A percentile compares a stretch with the other conserved stretches of the same genome.
These are phyloP conservation scores for Globisporangium iwayamae DNA, from an alignment of 352 stramenopile species.

Conservation along the genomic window DNA sequence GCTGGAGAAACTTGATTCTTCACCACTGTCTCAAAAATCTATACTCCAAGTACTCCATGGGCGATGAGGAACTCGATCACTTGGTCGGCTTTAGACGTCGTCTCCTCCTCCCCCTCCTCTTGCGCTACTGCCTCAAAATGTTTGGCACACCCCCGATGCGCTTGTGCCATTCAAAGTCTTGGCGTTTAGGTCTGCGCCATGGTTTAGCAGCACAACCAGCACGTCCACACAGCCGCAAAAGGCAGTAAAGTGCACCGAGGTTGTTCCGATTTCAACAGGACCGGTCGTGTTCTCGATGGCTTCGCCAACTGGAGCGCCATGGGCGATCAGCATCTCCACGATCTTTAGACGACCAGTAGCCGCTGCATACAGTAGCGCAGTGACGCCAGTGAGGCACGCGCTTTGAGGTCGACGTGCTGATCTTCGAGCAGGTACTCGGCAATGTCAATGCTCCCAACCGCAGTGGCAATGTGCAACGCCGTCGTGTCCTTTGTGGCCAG, in stretches of 20 bases:
- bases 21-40: no score
- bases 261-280: background rate
- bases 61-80: slow-evolving; percentile 10
- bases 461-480: slow-evolving; percentile 9
- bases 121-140: background rate
- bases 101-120: background rate
- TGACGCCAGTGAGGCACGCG: slow-evolving; percentile 4
- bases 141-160: slow-evolving; percentile 5
- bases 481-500: slow-evolving; percentile 7
- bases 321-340: slow-evolving; percentile 1
- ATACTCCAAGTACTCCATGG: slow-evolving; percentile 1
- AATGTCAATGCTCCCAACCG: background rate
- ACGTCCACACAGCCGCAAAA: slow-evolving; percentile 4
- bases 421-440: background rate
- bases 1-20: no score
- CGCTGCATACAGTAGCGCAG: slow-evolving; percentile 5
- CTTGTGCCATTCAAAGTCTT: slow-evolving; percentile 9
- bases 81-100: background rate
- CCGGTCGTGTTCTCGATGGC: background rate
- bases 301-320: slow-evolving; percentile 1
- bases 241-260: background rate
- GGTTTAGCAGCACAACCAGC: slow-evolving; percentile 4
- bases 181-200: slow-evolving; percentile 9
- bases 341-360: slow-evolving; percentile 1
- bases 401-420: background rate